Evolutionary conservation across 345 rosid species (phyloP), one percentile per base, ranked within the genome.

Genomic region (Salix viminalis): DNA sequence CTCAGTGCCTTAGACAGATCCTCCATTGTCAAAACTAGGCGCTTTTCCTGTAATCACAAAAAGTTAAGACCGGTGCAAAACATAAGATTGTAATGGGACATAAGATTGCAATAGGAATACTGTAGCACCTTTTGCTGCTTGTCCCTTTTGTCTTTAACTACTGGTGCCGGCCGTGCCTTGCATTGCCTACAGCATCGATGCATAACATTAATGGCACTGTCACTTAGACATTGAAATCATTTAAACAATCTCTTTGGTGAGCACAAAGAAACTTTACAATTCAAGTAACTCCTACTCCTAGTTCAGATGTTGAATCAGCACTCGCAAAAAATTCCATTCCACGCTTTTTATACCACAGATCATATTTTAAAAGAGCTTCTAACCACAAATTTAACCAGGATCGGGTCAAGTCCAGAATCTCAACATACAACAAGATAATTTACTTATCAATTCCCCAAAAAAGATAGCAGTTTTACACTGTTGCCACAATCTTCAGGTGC

Each of bases 1-100:
- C 76, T 90, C 77, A 96, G 67, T 50, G 99, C 97, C 87, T 89
- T 96, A 14, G 97, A 93, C 50, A 93, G 91, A 77, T 96, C 99
- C 3, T 95, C 97, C 97, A 93, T 93, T 7, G 96, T 90, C 89
- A 96, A 86, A 75, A 93, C 82, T 62, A 89, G 86, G 41, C 97
- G 93, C 79, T 95, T 96, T 37, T 96, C 98, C 98, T 95, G 91
- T 82, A 79, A 41, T 34, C 69, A 83, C 41, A 37, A 75, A 71
- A 75, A 71, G 19, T 65, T 84, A 61, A 70, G 64, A 62, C 62
- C 70, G 36, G 70, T 36, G n/a, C 30, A 70, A 39, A 62, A 9
- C 11, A 75, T 1, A 2, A 34, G 36, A 34, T 36, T 13, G 6
- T 24, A 58, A 2, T 64, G 5, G 19, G 26, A 69, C 7, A 69